Evolutionary conservation across 2,329 filamentous ascomycete species (phyloP), one percentile per base, ranked within the genome.

Genomic region (Fusarium humuli): DNA sequence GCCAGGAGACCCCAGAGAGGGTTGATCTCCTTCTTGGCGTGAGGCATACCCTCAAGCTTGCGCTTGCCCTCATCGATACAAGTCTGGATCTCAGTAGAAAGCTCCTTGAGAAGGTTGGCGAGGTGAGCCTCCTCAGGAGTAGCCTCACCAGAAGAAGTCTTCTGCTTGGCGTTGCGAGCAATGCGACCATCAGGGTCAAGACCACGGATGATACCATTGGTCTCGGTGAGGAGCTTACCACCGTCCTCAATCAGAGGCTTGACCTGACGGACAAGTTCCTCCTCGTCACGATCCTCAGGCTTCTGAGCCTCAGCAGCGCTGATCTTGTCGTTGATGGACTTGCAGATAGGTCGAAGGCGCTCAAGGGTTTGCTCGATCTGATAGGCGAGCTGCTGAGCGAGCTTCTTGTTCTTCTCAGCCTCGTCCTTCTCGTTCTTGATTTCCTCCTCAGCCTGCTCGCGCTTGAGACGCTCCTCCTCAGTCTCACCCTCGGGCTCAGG

Each of bases 1-100:
- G 89, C 89, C 16, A 96, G 84, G 50, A 97, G 84, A 30, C 85
- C 89, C 94, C 94, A 97, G 30, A 98, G 88, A 13, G 94, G 94
- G 83, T 95, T 97, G 65, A 97, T 87, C 84, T 95, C 91, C 86
- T 97, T 95, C 91, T 97, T 97, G 45, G 94, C 94, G 73, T 97
- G 92, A 8, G 94, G 94, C 92, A 97, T 96, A 77, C 93, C 92
- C 76, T 92, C 90, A 66, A 97, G 92, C 84, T 93, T 92, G 83
- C 91, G 92, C 88, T 94, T 96, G 27, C 92, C 92, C 69, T 91
- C 90, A 77, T 98, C 94, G 73, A 98, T 95, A 25, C 91, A 93
- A 75, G 91, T 90, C 48, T 92, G 91, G 23, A 98, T 92, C 27
- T 89, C 91, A 22, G 91, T 91, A 0, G 94, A 95, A 63, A 97